Evolutionary conservation across 2,329 filamentous ascomycete species (phyloP).

Genomic region (Diaporthe sp.): DNA sequence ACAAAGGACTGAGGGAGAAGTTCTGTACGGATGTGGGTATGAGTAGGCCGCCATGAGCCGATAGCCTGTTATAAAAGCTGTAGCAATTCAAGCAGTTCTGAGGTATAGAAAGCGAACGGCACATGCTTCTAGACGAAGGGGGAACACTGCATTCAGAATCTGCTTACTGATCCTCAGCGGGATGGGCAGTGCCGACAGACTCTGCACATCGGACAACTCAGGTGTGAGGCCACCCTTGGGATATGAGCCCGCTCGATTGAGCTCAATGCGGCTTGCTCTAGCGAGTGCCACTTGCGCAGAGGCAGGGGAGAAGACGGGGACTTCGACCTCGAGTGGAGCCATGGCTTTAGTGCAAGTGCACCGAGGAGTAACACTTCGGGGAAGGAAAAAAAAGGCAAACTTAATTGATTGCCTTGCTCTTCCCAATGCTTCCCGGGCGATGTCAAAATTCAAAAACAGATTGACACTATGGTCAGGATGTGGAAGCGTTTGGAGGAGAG

Average conservation of each 20-base stretch:
- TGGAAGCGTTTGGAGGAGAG: background rate
- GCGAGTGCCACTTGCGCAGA: constrained; percentile 56
- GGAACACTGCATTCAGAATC: background rate
- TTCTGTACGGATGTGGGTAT: too few relatives aligned
- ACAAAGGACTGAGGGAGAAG: fast-evolving
- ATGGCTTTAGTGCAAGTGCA: background rate
- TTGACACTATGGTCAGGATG: background rate
- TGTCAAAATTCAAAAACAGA: background rate
- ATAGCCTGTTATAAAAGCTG: background rate
- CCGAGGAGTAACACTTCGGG: too few relatives aligned
- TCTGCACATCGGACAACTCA: constrained; percentile 54
- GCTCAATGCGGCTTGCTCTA: constrained; percentile 65
- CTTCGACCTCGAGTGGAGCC: constrained; percentile 64
- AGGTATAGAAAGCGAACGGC: too few relatives aligned
- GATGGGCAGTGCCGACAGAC: constrained; percentile 50
- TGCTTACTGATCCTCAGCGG: constrained; percentile 61
- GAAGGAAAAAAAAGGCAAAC: too few relatives aligned
- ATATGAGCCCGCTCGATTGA: constrained; percentile 68
- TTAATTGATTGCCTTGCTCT: background rate
- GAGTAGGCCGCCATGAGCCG: background rate
- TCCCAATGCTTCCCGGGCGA: too few relatives aligned
- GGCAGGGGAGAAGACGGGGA: constrained; percentile 66
- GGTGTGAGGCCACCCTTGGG: constrained; percentile 66
- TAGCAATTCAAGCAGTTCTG: background rate
- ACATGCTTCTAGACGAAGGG: background rate